Evolutionary conservation across 352 stramenopile genomes (phyloP), one percentile per base, ranked within the genome.

Genomic region (Pythium phragmiticola): DNA sequence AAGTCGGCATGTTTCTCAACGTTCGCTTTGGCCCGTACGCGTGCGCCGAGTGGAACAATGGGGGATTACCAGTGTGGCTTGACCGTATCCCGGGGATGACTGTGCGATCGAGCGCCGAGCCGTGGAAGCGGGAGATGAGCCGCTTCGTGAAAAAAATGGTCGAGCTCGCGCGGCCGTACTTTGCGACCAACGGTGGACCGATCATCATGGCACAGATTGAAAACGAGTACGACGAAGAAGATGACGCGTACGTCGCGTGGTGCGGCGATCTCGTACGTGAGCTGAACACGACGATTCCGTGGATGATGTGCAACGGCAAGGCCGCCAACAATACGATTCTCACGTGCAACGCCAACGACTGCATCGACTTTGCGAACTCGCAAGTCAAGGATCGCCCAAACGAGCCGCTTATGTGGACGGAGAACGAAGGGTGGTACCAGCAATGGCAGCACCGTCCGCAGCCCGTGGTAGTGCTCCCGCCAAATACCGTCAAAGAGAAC

Each of bases 151-250:
- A 62, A 6, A 76, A 85, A 49, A 85, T 92, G 70, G 78, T 90
- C 9, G 73, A 82, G 4, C 47, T 90, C 2, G 83, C 81, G 3
- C 72, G 78, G 7, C 81, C 81, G 23, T 92, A 84, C 59, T 68
- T 92, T 56, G 79, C 81, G 1, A 77, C 66, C 11, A 77, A 78
- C 41, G 84, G 84, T 7, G 84, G 84, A 6, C 80, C 84, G 1
- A 92, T 92, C 55, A 78, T 92, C 28, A 72, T 87, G 68, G 79
- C 83, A 4, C 80, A 92, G 69, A 88, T 92, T 30, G 80, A 88
- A 60, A 89, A 83, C 47, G 80, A 89, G 64, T 88, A 80, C 45
- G 67, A 66, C n/a, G 61, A 50, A 50, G 67, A 82, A n/a, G 79
- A 88, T 47, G 63, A 65, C 7, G 70, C 73, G 33, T 87, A 87